phyloP scores from a whole-genome alignment of 805 yeast species.

The Kockiozyma suomiensis region DNA sequence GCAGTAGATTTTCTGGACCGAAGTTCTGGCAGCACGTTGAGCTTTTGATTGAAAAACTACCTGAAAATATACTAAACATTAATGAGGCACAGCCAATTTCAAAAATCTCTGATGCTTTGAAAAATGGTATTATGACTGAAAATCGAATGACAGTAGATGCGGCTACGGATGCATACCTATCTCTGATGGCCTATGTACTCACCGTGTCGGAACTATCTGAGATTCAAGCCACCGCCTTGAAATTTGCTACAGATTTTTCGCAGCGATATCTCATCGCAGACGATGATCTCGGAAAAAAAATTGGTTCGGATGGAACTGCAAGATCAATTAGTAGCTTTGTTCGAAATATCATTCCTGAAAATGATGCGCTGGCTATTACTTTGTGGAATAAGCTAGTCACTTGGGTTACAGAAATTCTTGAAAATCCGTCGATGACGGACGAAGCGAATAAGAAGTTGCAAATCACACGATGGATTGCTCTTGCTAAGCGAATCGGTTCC shows the following conservation, averaged over 20 bases:
- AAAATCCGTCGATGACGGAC: neutral
- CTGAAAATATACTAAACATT: constrained; percentile 8
- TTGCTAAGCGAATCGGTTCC: constrained; percentile 6
- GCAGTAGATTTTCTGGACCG: constrained; percentile 26
- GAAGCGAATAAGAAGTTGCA: neutral
- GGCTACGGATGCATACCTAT: constrained; percentile 27
- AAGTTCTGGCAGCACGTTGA: constrained; percentile 24
- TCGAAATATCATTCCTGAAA: constrained; percentile 12
- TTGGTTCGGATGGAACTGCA: constrained; percentile 19
- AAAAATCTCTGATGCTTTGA: constrained; percentile 8
- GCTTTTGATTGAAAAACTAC: constrained; percentile 23
- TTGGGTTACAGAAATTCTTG: neutral
- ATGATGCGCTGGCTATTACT: constrained; percentile 13
- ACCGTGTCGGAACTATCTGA: constrained; percentile 18
- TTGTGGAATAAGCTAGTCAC: constrained; percentile 13
- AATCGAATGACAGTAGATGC: constrained; percentile 14
- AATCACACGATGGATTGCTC: constrained; percentile 10
- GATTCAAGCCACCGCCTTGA: constrained; percentile 2
- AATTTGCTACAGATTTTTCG: neutral
- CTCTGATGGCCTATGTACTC: constrained; percentile 20
- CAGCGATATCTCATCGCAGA: constrained; percentile 2
- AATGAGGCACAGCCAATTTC: constrained; percentile 1
- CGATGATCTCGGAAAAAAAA: constrained; percentile 14
- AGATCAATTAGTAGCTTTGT: constrained; percentile 12
- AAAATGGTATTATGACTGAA: constrained; percentile 17